A percentile compares a stretch with the other conserved stretches of the same genome.
Conservation (phyloP, 2,329 filamentous ascomycete species). For the Curvularia verruculosa region DNA sequence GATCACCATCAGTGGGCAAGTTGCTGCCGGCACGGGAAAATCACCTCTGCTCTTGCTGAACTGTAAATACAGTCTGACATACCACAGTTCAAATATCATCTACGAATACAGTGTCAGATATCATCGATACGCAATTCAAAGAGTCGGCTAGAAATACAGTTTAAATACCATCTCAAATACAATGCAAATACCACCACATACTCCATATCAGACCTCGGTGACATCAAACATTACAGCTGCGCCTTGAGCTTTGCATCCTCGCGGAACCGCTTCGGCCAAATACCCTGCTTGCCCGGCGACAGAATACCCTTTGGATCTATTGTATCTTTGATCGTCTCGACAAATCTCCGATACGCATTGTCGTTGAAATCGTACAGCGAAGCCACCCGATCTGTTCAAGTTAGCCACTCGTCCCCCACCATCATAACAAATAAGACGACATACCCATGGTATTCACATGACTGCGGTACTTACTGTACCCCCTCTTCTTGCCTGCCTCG, state of each 20-base stretch:
- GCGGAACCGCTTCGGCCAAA: slow-evolving; percentile 39
- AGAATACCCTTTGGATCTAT: slow-evolving; percentile 43
- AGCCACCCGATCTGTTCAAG: slow-evolving; percentile 35
- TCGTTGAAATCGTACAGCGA: slow-evolving; percentile 43
- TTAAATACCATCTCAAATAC: neutral
- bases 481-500: slow-evolving; percentile 35
- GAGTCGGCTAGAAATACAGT: too few species aligned
- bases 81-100: too few species aligned
- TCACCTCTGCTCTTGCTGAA: neutral
- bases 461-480: slow-evolving; percentile 40
- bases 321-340: slow-evolving; percentile 43
- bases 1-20: neutral
- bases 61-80: too few species aligned
- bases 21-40: neutral
- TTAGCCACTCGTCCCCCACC: neutral
- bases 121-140: too few species aligned
- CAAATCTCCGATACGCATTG: slow-evolving; percentile 40
- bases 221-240: slow-evolving; percentile 20
- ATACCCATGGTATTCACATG: slow-evolving; percentile 43
- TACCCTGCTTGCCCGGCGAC: slow-evolving; percentile 41
- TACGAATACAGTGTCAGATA: too few species aligned
- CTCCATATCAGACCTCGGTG: neutral
- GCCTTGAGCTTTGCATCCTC: slow-evolving; percentile 31
- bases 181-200: neutral
- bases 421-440: slow-evolving; percentile 5